phyloP scores from a whole-genome alignment of 139 green algal species.

The Volvox africanus region DNA sequence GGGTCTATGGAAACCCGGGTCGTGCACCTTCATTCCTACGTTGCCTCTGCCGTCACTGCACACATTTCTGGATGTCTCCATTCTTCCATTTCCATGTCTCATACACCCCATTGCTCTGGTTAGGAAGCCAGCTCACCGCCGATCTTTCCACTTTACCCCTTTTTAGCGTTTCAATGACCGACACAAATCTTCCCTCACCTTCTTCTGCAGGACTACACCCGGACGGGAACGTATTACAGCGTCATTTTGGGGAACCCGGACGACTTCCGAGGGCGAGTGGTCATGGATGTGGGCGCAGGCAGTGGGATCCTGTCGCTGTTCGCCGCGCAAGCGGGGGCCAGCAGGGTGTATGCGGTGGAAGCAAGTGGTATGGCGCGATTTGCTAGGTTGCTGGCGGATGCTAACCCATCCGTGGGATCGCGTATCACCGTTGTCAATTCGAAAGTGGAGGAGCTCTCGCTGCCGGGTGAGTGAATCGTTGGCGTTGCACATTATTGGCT shows the following conservation, averaged over 20 bases:
- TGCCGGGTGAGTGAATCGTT: conserved; percentile 34
- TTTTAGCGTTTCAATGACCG: too few species aligned
- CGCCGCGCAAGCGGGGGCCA: conserved; percentile 88
- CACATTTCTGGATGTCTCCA: too few species aligned
- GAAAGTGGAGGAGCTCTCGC: conserved; percentile 66
- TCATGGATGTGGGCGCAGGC: conserved; percentile 96
- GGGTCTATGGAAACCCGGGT: too few species aligned
- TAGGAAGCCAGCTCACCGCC: too few species aligned
- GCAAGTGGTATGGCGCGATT: conserved; percentile 89
- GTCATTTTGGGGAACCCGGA: conserved; percentile 89
- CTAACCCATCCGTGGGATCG: conserved; percentile 74
- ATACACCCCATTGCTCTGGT: too few species aligned
- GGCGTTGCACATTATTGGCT: too few species aligned
- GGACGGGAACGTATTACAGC: conserved; percentile 95
- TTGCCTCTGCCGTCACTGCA: too few species aligned
- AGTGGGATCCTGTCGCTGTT: conserved; percentile 97
- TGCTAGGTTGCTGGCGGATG: conserved; percentile 75
- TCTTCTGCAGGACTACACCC: conserved; percentile 76
- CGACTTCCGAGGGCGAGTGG: conserved; percentile 92
- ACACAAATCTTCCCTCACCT: too few species aligned
- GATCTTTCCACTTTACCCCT: too few species aligned
- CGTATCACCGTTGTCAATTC: conserved; percentile 60
- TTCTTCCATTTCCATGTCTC: too few species aligned
- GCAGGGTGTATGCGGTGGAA: conserved; percentile 96
- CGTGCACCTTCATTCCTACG: too few species aligned